A percentile compares a stretch with the other conserved stretches of the same genome.
Conservation (phyloP, 2,329 filamentous ascomycete genomes). For the Emmonsia crescens region DNA sequence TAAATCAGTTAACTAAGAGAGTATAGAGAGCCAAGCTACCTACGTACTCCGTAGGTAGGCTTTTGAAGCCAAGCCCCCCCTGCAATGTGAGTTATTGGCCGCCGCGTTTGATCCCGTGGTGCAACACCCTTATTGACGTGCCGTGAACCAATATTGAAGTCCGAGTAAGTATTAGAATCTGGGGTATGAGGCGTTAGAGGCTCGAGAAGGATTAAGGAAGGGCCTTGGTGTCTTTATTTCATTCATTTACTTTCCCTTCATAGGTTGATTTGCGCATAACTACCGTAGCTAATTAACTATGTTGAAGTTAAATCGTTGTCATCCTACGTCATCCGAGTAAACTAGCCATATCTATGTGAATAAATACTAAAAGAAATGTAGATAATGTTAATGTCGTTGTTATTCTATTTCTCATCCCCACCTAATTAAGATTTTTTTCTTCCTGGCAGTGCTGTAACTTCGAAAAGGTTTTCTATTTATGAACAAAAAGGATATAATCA, state of each 20-base stretch:
- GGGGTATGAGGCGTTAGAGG: background rate
- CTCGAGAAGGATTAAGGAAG: background rate
- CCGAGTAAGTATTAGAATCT: background rate
- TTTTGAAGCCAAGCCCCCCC: background rate
- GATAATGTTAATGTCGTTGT: too few relatives aligned
- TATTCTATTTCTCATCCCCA: background rate
- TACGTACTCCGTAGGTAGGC: too few relatives aligned
- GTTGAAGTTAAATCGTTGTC: too few relatives aligned
- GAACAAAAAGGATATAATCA: too few relatives aligned
- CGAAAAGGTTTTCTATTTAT: background rate
- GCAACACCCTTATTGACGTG: background rate
- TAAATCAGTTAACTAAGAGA: too few relatives aligned
- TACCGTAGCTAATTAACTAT: too few relatives aligned
- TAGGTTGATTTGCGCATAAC: too few relatives aligned
- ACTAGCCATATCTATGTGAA: too few relatives aligned
- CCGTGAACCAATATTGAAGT: background rate
- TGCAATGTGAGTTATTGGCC: background rate
- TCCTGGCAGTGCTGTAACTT: background rate
- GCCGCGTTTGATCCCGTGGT: background rate
- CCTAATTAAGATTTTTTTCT: background rate
- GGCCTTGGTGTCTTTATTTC: background rate
- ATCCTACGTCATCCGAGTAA: too few relatives aligned
- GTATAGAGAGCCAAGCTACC: background rate
- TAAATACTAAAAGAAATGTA: too few relatives aligned
- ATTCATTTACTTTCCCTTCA: too few relatives aligned